Evolutionary conservation across 371 early-diverging fungal genomes (phyloP), one percentile per base, ranked within the genome.

Genomic region (Mortierella sp.): DNA sequence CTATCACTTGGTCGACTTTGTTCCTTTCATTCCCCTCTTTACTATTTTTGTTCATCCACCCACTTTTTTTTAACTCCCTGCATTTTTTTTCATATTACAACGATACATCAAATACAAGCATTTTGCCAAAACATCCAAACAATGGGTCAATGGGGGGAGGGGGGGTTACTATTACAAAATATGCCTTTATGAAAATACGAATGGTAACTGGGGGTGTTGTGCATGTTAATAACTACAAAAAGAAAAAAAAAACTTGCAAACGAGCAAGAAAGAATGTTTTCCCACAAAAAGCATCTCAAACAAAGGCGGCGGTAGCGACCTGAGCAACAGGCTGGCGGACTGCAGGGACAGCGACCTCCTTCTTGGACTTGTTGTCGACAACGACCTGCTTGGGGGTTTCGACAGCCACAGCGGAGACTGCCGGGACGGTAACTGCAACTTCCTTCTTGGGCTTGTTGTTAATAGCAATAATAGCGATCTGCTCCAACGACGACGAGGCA

Each of bases 71-170:
- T 56, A 12, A 3, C 58, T 27, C 58, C 58, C 14, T 16, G 60
- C 60, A 60, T 60, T 60, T 60, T 29, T 29, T 29, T 58, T 58
- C 58, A 58, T 54, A 54, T 54, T 49, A 49, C 49, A 49, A 49
- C 41, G 49, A 16, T 32, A 60, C 32, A 60, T 32, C 32, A 60
- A 60, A 60, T 16, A 58, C 60, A 60, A 60, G 60, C 60, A 60
- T 60, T 60, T 60, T 32, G 60, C 32, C 60, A 60, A 24, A 58
- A 58, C 27, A 58, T 27, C 10, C 56, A n/a, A 56, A 56, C 0
- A n/a, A 24, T 24, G 54, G 54, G 54, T 7, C 58, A 58, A 10
- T 27, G 58, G 0, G 14, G 12, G 48, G 12, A 10, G 12, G 58
- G 0, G 14, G 12, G 48, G 12, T 46, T 46, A 60, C 29, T 32